phyloP scores from a whole-genome alignment of 768 basidiomycete species.

The Xerocomus potaroensis region DNA sequence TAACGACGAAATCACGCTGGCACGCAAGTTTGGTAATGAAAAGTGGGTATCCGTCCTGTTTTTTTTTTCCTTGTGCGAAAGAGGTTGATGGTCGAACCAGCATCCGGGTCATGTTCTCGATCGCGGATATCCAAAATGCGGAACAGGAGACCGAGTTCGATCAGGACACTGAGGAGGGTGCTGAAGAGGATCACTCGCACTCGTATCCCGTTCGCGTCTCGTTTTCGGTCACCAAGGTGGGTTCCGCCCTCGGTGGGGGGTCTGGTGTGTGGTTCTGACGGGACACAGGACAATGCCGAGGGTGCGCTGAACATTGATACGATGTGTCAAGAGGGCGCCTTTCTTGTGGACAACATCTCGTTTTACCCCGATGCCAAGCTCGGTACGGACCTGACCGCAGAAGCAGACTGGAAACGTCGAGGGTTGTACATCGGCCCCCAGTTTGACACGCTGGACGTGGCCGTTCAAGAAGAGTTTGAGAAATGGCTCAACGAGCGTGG shows the following conservation, averaged over 20 bases:
- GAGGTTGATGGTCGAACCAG: too few species aligned
- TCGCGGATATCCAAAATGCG: constrained; percentile 70
- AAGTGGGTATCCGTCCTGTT: constrained; percentile 51
- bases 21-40: constrained; percentile 89
- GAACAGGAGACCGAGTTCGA: constrained; percentile 39
- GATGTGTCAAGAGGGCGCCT: constrained; percentile 71
- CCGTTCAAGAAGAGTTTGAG: constrained; percentile 90
- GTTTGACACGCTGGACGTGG: constrained; percentile 86
- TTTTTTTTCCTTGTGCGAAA: too few species aligned
- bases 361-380: constrained; percentile 72
- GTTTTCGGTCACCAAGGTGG: constrained; percentile 81
- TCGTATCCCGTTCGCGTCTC: constrained; percentile 75
- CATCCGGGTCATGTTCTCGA: constrained; percentile 88
- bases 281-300: constrained; percentile 40
- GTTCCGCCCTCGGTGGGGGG: background rate
- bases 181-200: constrained; percentile 27
- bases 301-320: constrained; percentile 80
- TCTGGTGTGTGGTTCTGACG: background rate
- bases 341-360: constrained; percentile 86
- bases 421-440: constrained; percentile 91
- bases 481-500: constrained; percentile 87
- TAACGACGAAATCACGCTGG: constrained; percentile 76
- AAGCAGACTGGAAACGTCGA: constrained; percentile 91
- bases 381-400: constrained; percentile 74
- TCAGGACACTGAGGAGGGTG: constrained; percentile 36